Percentiles rank a stretch among this genome's conserved stretches.
Conservation (phyloP, 1,284 basidiomycete species). For the Meira miltonrushii region DNA sequence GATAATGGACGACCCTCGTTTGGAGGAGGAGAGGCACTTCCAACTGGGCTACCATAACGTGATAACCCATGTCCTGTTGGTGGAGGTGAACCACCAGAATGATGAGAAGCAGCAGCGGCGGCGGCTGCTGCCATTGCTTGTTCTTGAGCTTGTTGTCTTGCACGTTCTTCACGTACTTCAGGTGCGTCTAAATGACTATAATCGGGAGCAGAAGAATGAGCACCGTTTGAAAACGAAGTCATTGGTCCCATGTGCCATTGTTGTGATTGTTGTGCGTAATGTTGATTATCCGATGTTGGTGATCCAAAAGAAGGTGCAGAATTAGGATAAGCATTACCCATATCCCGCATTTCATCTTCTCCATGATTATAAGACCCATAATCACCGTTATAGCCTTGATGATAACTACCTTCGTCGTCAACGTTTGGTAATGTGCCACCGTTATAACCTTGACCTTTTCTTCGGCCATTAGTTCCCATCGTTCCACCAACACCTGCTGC, state of each 20-base stretch:
- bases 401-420: constrained; percentile 21
- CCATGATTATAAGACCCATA: constrained; percentile 12
- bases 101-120: constrained; percentile 8
- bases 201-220: constrained; percentile 8
- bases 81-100: not conserved
- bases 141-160: constrained; percentile 28
- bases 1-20: not conserved
- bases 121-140: constrained; percentile 1
- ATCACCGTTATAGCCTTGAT: constrained; percentile 26
- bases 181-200: constrained; percentile 45
- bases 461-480: constrained; percentile 17
- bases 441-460: constrained; percentile 17
- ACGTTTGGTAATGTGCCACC: constrained; percentile 27
- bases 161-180: constrained; percentile 37
- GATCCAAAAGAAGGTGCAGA: constrained; percentile 16
- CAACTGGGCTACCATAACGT: not conserved
- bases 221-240: not conserved
- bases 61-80: not conserved
- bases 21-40: not conserved
- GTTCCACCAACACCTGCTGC: constrained; percentile 20
- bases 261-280: constrained; percentile 1
- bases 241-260: not conserved
- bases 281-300: too few species aligned
- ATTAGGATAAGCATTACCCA: constrained; percentile 6
- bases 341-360: constrained; percentile 11